Base-by-base conservation (phyloP, 2,329 filamentous ascomycete genomes). In the Thelonectria discophora region DNA sequence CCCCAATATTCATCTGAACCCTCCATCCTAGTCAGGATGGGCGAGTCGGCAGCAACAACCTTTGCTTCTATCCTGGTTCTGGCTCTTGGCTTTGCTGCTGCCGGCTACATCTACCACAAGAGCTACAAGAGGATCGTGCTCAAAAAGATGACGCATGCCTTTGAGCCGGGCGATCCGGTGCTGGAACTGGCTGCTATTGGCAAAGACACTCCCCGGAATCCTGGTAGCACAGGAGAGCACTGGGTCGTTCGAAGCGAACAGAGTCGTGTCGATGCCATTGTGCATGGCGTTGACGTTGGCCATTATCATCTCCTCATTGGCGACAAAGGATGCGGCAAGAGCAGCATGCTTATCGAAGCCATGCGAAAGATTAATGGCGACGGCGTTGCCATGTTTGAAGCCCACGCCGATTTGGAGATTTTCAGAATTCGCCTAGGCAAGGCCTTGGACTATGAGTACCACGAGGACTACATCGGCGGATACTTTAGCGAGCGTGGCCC, bases 301-400 rank as follows among this genome's bases (percentile, higher is more conserved):
- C 93, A 96, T 73, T 99, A 99, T 73, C 92, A 95, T 76, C 84
- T 99, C 2, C 82, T 99, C 2, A 88, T 98, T 48, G 95, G 95
- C 46, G 95, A 98, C 74, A 98, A 99, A 79, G 95, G 95, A 5
- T 96, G 92, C 0, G 95, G 95, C 7, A 99, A 99, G 81, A 96
- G 92, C 62, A 96, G 92, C 68, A 98, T 99, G 95, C 80, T 99
- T 34, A 71, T 99, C 18, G 93, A 98, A 74, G 92, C 93, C 9
- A 99, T 99, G 94, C 88, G 90, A 55, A 96, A 96, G 76, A 90
- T 94, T 58, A 87, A 97, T 64, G 95, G 93, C 4, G 90, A 95
- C 63, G 92, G 92, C 20, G 90, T 94, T 46, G 90, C 94, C 68
- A 97, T 99, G 92, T 92, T 98, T 72, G 95, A 99, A 78, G 94